Conservation (phyloP, 2,329 filamentous ascomycete species). For the Sporothrix inflata region DNA sequence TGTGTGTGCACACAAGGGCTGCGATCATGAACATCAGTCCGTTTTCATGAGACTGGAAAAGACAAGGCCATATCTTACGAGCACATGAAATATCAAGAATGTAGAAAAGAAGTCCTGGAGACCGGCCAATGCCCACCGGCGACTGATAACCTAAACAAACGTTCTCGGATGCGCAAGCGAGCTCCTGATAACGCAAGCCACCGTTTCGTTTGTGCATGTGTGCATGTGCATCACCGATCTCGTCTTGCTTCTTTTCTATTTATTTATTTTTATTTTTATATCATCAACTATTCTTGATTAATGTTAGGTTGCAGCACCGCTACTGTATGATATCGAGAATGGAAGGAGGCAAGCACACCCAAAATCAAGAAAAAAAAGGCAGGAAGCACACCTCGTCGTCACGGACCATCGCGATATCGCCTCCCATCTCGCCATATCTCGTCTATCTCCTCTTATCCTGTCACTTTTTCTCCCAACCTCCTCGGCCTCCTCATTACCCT, state of each 20-base stretch:
- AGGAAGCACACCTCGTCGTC: no score
- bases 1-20: neutral
- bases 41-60: neutral
- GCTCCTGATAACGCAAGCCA: slow-evolving; percentile 10
- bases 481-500: neutral
- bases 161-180: neutral
- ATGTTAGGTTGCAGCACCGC: slow-evolving; percentile 8
- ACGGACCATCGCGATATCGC: neutral
- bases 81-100: neutral
- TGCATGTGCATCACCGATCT: neutral
- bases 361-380: neutral
- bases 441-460: neutral
- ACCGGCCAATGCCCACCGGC: neutral
- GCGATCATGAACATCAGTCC: neutral
- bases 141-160: neutral
- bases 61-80: neutral
- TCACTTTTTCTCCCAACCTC: neutral
- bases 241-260: neutral
- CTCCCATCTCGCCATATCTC: no score
- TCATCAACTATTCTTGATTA: neutral
- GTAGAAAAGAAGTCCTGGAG: neutral
- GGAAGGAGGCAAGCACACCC: neutral
- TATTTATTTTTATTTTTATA: neutral
- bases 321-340: slow-evolving; percentile 3
- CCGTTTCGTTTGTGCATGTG: neutral